Conservation (phyloP, 2,329 filamentous ascomycete genomes). For the Arthrobotrys conoides region DNA sequence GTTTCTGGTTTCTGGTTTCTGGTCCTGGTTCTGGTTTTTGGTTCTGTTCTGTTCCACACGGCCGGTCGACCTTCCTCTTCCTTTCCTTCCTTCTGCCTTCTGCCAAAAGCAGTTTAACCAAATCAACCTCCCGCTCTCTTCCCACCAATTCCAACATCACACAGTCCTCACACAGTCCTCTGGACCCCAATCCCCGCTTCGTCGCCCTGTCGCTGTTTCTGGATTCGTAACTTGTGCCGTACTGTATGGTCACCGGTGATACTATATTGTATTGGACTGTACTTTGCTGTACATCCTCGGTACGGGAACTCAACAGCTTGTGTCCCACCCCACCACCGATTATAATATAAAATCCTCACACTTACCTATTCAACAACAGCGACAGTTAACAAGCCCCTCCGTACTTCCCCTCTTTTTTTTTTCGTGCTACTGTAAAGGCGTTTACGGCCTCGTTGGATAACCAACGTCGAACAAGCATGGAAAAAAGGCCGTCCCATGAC, state of each 20-base stretch:
- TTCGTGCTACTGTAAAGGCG: background rate
- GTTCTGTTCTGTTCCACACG: conserved; percentile 19
- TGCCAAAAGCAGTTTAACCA: background rate
- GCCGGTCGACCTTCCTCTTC: conserved; percentile 42
- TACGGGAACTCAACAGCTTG: background rate
- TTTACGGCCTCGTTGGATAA: background rate
- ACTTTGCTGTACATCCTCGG: background rate
- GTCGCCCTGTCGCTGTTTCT: conserved; percentile 3
- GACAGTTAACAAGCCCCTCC: background rate
- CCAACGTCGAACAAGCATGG: conserved; percentile 28
- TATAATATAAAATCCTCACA: background rate
- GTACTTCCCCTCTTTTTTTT: background rate
- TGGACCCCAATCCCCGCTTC: conserved; percentile 1
- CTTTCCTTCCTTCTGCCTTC: conserved; percentile 28
- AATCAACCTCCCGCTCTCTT: conserved; percentile 20
- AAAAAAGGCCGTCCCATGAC: conserved; percentile 54
- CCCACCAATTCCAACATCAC: conserved; percentile 6
- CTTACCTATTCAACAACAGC: background rate
- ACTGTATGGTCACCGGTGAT: background rate
- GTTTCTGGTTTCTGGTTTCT: background rate
- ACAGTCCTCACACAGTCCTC: background rate
- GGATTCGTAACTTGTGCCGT: background rate
- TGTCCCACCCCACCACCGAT: conserved; percentile 6
- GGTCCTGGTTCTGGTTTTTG: background rate
- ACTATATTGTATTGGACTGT: background rate